Conservation (phyloP, 345 rosid genomes). For the Citrus glauca region DNA sequence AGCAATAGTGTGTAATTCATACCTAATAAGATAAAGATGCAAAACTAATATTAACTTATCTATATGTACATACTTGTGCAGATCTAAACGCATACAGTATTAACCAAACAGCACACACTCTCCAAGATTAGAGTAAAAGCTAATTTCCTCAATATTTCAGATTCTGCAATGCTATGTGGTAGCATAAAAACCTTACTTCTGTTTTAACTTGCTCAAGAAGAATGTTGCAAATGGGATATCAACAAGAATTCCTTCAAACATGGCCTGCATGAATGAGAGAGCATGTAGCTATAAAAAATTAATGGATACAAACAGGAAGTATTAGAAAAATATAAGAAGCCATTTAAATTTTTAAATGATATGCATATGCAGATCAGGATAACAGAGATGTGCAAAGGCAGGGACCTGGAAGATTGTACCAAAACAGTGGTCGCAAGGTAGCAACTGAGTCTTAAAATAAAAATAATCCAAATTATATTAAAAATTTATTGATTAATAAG, state of each 20-base stretch:
- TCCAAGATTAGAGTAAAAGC: neutral
- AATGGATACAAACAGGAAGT: neutral
- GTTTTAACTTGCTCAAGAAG: constrained; percentile 97
- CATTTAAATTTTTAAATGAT: neutral
- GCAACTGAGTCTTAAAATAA: neutral
- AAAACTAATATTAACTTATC: neutral
- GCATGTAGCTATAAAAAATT: neutral
- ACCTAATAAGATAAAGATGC: neutral
- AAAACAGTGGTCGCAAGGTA: neutral
- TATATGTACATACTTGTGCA: neutral
- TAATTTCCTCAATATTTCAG: neutral
- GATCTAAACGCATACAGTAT: neutral
- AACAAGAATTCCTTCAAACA: constrained; percentile 99
- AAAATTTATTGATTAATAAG: neutral
- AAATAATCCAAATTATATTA: neutral
- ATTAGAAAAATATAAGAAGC: neutral
- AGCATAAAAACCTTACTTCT: constrained; percentile 55
- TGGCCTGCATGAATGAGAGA: constrained; percentile 58
- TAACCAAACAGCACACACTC: neutral
- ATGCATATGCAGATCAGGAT: neutral
- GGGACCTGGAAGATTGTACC: neutral
- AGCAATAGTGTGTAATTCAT: neutral
- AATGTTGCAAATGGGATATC: constrained; percentile 98
- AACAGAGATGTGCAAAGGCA: neutral
- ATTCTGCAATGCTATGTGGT: neutral